Evolutionary conservation across 495 filamentous ascomycete species (phyloP).

Genomic region (Lentithecium fluviatile): DNA sequence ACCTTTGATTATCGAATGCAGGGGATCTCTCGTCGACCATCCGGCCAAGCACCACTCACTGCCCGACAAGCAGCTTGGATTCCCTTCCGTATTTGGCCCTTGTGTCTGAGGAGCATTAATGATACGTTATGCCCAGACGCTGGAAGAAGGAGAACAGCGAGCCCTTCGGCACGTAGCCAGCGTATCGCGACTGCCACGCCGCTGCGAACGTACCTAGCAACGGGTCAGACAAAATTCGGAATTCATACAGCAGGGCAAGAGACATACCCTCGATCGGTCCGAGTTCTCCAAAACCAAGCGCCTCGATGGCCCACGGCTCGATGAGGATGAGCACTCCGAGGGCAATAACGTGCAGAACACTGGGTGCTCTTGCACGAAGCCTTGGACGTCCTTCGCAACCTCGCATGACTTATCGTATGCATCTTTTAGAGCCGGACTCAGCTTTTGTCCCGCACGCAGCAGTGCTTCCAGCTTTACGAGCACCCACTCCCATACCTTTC

Average conservation of each 20-base stretch:
- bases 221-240: slow-evolving; percentile 8
- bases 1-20: background rate
- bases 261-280: slow-evolving; percentile 50
- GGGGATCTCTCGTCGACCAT: background rate
- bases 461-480: slow-evolving; percentile 41
- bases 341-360: slow-evolving; percentile 50
- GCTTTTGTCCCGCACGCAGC: slow-evolving; percentile 38
- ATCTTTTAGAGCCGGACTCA: slow-evolving; percentile 41
- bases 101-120: background rate
- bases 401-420: slow-evolving; percentile 41
- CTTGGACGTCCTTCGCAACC: slow-evolving; percentile 33
- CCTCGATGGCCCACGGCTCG: slow-evolving; percentile 48
- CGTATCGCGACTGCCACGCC: slow-evolving; percentile 47
- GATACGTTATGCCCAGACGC: slow-evolving; percentile 52
- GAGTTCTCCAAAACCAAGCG: slow-evolving; percentile 51
- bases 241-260: background rate
- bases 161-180: slow-evolving; percentile 48
- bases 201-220: slow-evolving; percentile 48
- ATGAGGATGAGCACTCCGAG: slow-evolving; percentile 52
- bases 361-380: slow-evolving; percentile 49
- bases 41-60: background rate
- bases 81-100: no score
- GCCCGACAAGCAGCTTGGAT: background rate
- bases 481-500: slow-evolving; percentile 44
- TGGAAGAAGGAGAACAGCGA: slow-evolving; percentile 55